These are phyloP conservation scores for Kwoniella europaea DNA, from an alignment of 768 basidiomycete genomes.

Conservation along the genomic window DNA sequence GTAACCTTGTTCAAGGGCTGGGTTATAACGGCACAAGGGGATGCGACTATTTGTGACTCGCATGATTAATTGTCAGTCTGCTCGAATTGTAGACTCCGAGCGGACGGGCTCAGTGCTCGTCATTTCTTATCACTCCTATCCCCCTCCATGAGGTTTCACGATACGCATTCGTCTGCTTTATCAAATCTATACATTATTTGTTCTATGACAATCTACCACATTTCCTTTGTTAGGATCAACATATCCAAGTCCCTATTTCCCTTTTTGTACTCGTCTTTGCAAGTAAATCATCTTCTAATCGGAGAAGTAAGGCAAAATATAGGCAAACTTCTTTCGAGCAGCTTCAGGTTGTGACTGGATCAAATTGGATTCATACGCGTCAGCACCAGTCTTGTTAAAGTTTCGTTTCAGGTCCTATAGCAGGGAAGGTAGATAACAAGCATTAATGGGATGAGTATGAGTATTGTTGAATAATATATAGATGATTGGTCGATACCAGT, in stretches of 20 bases:
- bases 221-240: background rate
- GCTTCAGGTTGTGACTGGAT: constrained; percentile 62
- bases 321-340: constrained; percentile 73
- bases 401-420: constrained; percentile 2
- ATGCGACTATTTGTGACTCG: too few relatives aligned
- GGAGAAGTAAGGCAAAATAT: constrained; percentile 77
- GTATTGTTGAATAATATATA: background rate
- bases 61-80: too few relatives aligned
- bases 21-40: too few relatives aligned
- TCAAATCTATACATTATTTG: background rate
- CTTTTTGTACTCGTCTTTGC: background rate
- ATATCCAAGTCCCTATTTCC: background rate
- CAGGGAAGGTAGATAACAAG: background rate
- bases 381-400: background rate
- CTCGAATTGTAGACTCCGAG: too few relatives aligned
- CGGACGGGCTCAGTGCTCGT: too few relatives aligned
- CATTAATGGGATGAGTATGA: background rate
- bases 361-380: background rate
- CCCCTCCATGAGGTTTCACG: too few relatives aligned
- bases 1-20: too few relatives aligned
- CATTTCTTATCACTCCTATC: too few relatives aligned
- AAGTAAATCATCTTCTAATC: constrained; percentile 8
- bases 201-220: background rate
- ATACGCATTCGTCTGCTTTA: background rate
- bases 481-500: background rate